Evolutionary conservation across 768 basidiomycete genomes (phyloP), one percentile per base, ranked within the genome.

Genomic region (Russula abietina): DNA sequence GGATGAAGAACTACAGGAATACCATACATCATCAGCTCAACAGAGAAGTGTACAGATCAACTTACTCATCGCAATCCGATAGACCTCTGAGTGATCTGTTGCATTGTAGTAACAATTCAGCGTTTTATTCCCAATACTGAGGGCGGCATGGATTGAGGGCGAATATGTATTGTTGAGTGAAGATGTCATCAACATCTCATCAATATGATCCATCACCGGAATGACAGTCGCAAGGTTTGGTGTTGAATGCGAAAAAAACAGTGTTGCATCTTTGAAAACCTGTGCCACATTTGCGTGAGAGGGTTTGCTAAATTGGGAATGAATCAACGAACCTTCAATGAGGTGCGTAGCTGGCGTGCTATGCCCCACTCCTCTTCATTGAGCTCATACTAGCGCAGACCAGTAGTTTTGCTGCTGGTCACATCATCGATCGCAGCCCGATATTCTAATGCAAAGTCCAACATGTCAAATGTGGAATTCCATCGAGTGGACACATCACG

Each of bases 371-470:
- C 41, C 1, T n/a, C 28, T 4, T 45, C 55, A 14, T 36, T 14
- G 16, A 56, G 28, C 19, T 26, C 39, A 43, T 32, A 56, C 6
- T 41, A 3, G 9, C 55, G 1, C 0, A 56, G 28, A 32, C 30
- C 30, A 32, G 30, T 8, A 3, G 4, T 32, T 32, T 32, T 32
- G 30, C 30, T 32, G 30, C 30, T 32, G 24, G 36, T 74, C 62
- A 45, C 77, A 55, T 2, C 30, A 32, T 32, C 7, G 4, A 32
- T 32, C 4, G 71, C 74, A 4, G 16, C 36, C 7, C 68, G 62
- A 59, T 77, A 73, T 8, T 71, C 46, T 8, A 72, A 11, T 0
- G 73, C 71, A 62, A 75, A 72, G 1, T 68, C 49, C 1, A 79
- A 62, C 76, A 80, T 32, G 9, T 32, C 30, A 32, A 32, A 32